Evolutionary conservation across 495 filamentous ascomycete species (phyloP).

Genomic region (Daldinia caldariorum): DNA sequence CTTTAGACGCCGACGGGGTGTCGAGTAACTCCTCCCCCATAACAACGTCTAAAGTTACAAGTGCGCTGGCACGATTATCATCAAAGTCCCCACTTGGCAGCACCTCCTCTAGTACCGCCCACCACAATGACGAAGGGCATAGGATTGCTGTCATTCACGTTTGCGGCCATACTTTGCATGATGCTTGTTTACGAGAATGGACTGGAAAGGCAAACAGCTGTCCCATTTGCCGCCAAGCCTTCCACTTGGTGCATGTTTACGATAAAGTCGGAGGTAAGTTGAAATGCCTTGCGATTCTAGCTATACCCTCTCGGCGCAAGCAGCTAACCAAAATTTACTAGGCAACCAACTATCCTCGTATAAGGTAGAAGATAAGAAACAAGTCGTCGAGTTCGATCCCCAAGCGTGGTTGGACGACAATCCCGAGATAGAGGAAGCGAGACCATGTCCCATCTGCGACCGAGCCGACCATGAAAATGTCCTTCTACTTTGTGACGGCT

Average conservation of each 20-base stretch:
- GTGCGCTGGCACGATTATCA: conserved; percentile 47
- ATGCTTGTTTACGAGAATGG: conserved; percentile 92
- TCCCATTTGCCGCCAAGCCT: conserved; percentile 91
- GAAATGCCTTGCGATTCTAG: conserved; percentile 15
- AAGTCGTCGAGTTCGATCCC: conserved; percentile 87
- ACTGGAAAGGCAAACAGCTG: conserved; percentile 96
- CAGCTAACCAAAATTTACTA: conserved; percentile 51
- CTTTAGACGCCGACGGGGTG: conserved; percentile 22
- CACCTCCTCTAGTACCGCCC: conserved; percentile 32
- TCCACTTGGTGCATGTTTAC: conserved; percentile 87
- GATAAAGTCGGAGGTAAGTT: conserved; percentile 78
- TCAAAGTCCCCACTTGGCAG: conserved; percentile 53
- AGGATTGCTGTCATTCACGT: conserved; percentile 64
- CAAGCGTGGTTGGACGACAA: conserved; percentile 79
- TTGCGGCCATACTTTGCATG: conserved; percentile 90
- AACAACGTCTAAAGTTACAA: conserved; percentile 26
- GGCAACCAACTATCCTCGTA: conserved; percentile 82
- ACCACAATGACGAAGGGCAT: conserved; percentile 43
- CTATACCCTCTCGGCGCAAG: conserved; percentile 9
- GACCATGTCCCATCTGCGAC: conserved; percentile 84
- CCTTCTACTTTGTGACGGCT: conserved; percentile 86
- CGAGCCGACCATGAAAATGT: conserved; percentile 78
- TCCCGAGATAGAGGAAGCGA: conserved; percentile 69
- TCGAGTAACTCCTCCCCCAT: conserved; percentile 24
- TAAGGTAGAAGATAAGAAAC: conserved; percentile 85